Percentiles rank a stretch among this genome's conserved stretches.
phyloP scores from a whole-genome alignment of 1,284 basidiomycete genomes.

The Malassezia brasiliensis region DNA sequence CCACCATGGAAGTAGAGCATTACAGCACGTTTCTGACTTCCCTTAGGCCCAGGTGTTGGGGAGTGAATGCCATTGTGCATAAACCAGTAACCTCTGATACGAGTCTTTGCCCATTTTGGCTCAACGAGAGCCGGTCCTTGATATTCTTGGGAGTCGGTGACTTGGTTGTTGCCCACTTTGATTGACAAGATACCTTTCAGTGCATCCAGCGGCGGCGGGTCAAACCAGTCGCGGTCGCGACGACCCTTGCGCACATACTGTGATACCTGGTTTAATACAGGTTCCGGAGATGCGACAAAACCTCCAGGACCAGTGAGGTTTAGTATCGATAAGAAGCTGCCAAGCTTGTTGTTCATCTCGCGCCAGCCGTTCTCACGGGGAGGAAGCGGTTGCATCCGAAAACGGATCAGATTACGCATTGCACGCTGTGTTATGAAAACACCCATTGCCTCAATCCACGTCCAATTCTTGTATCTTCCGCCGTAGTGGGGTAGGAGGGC shows the following conservation, averaged over 20 bases:
- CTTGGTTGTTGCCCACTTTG: constrained; percentile 21
- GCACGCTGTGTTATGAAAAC: constrained; percentile 29
- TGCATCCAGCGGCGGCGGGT: constrained; percentile 32
- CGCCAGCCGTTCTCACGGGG: constrained; percentile 36
- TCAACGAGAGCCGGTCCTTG: constrained; percentile 38
- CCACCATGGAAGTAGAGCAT: constrained; percentile 47
- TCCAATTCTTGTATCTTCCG: constrained; percentile 23
- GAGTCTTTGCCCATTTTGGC: constrained; percentile 37
- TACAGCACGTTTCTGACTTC: constrained; percentile 21
- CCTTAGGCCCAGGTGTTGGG: constrained; percentile 13
- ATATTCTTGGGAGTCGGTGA: constrained; percentile 20
- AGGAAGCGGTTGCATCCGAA: constrained; percentile 34
- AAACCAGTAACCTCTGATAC: constrained; percentile 38
- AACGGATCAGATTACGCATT: constrained; percentile 30
- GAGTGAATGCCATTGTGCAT: constrained; percentile 23
- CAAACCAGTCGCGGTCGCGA: constrained; percentile 38
- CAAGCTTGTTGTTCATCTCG: constrained; percentile 30
- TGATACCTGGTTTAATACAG: constrained; percentile 21
- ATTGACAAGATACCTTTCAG: constrained; percentile 37
- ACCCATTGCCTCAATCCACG: constrained; percentile 25
- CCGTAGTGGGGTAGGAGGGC: constrained; percentile 25
- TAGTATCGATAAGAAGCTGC: constrained; percentile 22
- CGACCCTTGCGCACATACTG: constrained; percentile 21
- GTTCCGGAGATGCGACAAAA: constrained; percentile 24
- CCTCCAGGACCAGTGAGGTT: constrained; percentile 40